Base-by-base conservation (phyloP, 352 stramenopile species). In the Blastocystis sp. region DNA sequence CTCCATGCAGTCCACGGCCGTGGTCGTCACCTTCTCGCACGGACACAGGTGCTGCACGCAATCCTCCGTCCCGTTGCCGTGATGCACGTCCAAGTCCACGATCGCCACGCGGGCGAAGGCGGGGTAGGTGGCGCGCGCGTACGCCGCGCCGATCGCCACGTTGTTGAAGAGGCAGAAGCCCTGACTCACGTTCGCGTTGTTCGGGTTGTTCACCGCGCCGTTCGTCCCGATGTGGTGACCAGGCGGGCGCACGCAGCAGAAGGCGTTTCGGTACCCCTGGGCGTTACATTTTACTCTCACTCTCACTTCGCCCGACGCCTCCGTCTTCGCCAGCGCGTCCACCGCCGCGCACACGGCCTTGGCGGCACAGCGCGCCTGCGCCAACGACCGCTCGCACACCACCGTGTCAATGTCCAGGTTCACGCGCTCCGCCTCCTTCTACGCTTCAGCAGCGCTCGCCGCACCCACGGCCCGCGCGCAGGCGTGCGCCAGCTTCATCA, bases 161-260 rank as follows among this genome's bases (percentile, higher is more conserved):
- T 97, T 98, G 84, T 98, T 98, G 81, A 98, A 97, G 48, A 98
- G 92, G 88, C 95, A 98, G 89, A 98, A 98, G 40, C 94, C 90
- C 91, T 90, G 91, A 89, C 91, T 93, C 48, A 80, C 81, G 11
- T 90, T 89, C 21, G 23, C 21, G 28, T 79, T 79, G 41, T 88
- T 88, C 2, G 64, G 64, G 60, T 88, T 88, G 10, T 88, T 79
- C 34, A 88, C 61, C 9, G 78, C n/a, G 34, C 78, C 78, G n/a
- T 88, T 61, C 1, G 89, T 88, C 23, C 90, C 89, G 9, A 92
- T 93, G 88, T 95, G 93, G 90, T 95, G 93, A 67, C 93, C 93
- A 21, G 93, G 93, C 56, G 93, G 93, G 0, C 93, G 90, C 65
- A 95, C 94, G 5, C 94, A 91, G 76, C 94, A 96, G 89, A 98